These are phyloP conservation scores for Pseudoperonospora humuli DNA, from an alignment of 352 stramenopile genomes.

Conservation along the genomic window DNA sequence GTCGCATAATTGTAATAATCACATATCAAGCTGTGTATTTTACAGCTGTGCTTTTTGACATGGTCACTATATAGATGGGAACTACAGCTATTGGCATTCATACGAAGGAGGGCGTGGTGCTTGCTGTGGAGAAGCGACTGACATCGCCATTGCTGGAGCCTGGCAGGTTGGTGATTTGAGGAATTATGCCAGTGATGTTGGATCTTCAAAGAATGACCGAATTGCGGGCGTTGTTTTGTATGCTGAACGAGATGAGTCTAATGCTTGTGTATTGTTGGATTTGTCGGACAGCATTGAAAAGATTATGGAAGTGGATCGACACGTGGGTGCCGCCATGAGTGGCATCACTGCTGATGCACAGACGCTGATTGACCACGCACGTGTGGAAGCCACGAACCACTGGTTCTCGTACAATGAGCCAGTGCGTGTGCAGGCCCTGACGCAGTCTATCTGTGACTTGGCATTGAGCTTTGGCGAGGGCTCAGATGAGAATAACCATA, in stretches of 20 bases:
- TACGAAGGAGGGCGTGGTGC: constrained; percentile 95
- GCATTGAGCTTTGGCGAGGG: constrained; percentile 94
- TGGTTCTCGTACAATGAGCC: constrained; percentile 97
- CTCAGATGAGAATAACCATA: constrained; percentile 91
- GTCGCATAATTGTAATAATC: not conserved
- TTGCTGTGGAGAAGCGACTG: constrained; percentile 98
- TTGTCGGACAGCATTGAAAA: constrained; percentile 93
- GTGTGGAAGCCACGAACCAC: constrained; percentile 98
- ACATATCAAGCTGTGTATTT: not conserved
- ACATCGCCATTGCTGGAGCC: constrained; percentile 94
- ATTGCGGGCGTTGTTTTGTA: not conserved
- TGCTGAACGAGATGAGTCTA: not conserved
- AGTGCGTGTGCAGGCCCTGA: constrained; percentile 96
- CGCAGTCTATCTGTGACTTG: constrained; percentile 97
- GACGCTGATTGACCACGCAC: constrained; percentile 98
- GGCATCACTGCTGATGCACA: constrained; percentile 97
- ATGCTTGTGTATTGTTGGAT: not conserved
- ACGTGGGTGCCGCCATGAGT: constrained; percentile 97
- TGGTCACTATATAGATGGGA: constrained; percentile 70
- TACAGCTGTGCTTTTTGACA: not conserved
- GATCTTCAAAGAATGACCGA: not conserved
- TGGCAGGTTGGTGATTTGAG: constrained; percentile 42
- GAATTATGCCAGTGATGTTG: not conserved
- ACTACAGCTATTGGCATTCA: constrained; percentile 97
- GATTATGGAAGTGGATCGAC: constrained; percentile 98